These are phyloP conservation scores for Fragaria iinumae DNA, from an alignment of 306 rosid species.

Conservation along the genomic window DNA sequence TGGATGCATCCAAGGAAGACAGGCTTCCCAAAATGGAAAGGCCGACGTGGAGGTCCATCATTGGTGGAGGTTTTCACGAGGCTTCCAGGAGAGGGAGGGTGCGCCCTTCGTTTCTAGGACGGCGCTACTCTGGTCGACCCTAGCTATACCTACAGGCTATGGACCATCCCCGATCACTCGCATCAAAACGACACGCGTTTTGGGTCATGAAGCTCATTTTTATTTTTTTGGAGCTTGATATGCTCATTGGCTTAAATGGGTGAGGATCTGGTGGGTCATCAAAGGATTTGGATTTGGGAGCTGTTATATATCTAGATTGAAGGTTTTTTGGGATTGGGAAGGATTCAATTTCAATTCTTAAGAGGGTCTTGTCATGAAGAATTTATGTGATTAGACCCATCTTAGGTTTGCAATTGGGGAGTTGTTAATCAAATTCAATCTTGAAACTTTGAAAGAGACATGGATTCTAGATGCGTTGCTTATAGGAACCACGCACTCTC, in stretches of 20 bases:
- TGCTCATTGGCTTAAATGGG: not conserved
- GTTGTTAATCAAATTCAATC: not conserved
- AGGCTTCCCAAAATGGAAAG: slow-evolving; percentile 14
- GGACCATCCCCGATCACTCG: not conserved
- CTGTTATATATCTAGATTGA: too few relatives aligned
- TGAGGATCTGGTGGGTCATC: slow-evolving; percentile 19
- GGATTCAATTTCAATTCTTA: not conserved
- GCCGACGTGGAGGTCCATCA: slow-evolving; percentile 20
- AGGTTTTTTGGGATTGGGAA: not conserved
- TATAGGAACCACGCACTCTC: not conserved
- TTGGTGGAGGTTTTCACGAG: slow-evolving; percentile 2
- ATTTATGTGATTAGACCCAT: not conserved
- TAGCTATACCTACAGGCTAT: not conserved
- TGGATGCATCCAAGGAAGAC: not conserved
- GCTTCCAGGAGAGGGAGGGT: not conserved
- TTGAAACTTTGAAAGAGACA: not conserved
- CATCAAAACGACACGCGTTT: slow-evolving; percentile 26
- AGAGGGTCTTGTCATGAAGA: not conserved
- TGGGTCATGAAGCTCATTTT: not conserved
- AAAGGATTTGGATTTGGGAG: not conserved
- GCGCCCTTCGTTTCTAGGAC: slow-evolving; percentile 11
- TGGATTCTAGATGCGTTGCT: not conserved
- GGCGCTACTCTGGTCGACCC: slow-evolving; percentile 23
- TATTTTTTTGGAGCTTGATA: not conserved
- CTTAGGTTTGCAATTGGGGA: not conserved